Evolutionary conservation across 2,329 filamentous ascomycete species (phyloP).

Genomic region (Endoconidiophora laricicola): DNA sequence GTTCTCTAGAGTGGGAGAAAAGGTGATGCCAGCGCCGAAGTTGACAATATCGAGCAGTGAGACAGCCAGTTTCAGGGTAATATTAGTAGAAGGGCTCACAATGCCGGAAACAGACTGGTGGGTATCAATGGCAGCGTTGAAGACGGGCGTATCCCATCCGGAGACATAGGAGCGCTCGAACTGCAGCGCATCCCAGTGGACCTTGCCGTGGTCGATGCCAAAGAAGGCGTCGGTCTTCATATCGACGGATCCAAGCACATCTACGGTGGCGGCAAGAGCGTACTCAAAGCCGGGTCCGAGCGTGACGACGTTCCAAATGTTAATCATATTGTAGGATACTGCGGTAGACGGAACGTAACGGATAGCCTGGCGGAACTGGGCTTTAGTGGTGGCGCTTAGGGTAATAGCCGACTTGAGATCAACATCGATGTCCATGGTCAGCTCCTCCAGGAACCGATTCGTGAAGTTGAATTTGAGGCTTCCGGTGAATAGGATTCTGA

Average conservation of each 20-base stretch:
- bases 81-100: constrained; percentile 17
- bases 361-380: constrained; percentile 20
- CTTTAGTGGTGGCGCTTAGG: constrained; percentile 21
- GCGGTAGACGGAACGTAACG: constrained; percentile 20
- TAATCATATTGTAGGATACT: constrained; percentile 23
- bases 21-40: neutral
- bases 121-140: constrained; percentile 21
- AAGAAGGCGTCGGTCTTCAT: constrained; percentile 20
- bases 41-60: constrained; percentile 17
- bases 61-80: constrained; percentile 22
- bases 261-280: constrained; percentile 22
- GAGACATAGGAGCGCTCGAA: constrained; percentile 17
- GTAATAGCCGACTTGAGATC: constrained; percentile 22
- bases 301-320: constrained; percentile 25
- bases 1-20: constrained; percentile 2
- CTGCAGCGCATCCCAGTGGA: constrained; percentile 25
- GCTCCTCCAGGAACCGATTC: constrained; percentile 18
- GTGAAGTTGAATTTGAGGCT: constrained; percentile 25
- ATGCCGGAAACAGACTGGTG: constrained; percentile 19
- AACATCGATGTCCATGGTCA: constrained; percentile 28
- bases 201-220: constrained; percentile 21
- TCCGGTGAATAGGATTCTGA: constrained; percentile 25
- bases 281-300: constrained; percentile 24
- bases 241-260: constrained; percentile 19
- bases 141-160: constrained; percentile 22